Percentiles rank a stretch among this genome's conserved stretches.
phyloP scores from a whole-genome alignment of 192 early-diverging fungal species.

The Dissophora ornata region DNA sequence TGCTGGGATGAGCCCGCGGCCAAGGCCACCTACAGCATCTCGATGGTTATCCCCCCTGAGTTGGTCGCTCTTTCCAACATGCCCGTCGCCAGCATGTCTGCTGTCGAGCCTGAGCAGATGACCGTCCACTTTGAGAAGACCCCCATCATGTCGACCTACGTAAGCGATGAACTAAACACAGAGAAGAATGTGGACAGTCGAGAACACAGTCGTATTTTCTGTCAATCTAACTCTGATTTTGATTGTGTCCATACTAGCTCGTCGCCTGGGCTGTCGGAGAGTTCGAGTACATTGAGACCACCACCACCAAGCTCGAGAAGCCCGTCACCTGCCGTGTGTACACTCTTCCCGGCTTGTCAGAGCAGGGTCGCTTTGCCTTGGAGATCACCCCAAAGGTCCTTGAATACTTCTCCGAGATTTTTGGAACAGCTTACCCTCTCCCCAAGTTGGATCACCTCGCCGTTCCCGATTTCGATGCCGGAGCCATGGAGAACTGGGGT shows the following conservation, averaged over 20 bases:
- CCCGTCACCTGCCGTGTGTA: constrained; percentile 88
- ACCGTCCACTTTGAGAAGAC: constrained; percentile 89
- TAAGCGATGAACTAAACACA: constrained; percentile 57
- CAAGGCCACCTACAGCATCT: constrained; percentile 95
- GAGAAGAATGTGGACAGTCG: not conserved
- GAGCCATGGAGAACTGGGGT: constrained; percentile 98
- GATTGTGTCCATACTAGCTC: too few species aligned
- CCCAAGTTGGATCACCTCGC: constrained; percentile 91
- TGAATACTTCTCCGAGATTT: constrained; percentile 90
- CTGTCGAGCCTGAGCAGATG: constrained; percentile 71
- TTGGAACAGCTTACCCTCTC: constrained; percentile 88
- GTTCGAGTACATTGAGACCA: constrained; percentile 90
- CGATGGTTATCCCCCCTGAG: constrained; percentile 78
- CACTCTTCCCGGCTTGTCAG: constrained; percentile 81
- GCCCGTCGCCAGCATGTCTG: constrained; percentile 73
- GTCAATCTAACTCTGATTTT: too few species aligned
- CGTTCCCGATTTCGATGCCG: constrained; percentile 90
- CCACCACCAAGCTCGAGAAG: constrained; percentile 76
- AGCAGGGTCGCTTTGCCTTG: constrained; percentile 87
- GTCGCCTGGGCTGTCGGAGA: constrained; percentile 93
- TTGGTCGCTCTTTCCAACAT: constrained; percentile 94
- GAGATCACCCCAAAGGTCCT: constrained; percentile 80
- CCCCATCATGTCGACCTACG: constrained; percentile 94
- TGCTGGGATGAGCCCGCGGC: constrained; percentile 97
- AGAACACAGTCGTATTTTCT: not conserved